Evolutionary conservation across 192 early-diverging fungal species (phyloP), one percentile per base, ranked within the genome.

Genomic region (Gonapodya sp.): DNA sequence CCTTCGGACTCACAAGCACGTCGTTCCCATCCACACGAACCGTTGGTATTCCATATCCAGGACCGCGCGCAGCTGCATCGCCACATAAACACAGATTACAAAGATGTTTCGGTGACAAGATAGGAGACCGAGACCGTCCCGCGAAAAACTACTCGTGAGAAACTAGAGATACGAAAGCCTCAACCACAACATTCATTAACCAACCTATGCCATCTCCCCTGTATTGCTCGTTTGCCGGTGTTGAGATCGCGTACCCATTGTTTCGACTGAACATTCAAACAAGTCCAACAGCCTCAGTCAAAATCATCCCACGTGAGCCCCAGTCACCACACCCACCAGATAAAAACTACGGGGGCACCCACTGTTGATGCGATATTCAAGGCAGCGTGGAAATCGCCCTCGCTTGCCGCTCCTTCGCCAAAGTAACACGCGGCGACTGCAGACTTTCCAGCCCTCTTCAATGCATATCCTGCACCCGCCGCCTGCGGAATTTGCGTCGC

Each of bases 401-500:
- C 97, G 46, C 91, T 93, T 34, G 97, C 97, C 37, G 97, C 94
- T 36, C 97, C 97, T 83, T 99, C 97, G 36, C 97, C 97, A 92
- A 99, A 99, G 86, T 94, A 99, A 88, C 95, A 97, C 36, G 97
- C 89, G 1, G 91, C 91, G 84, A 93, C 94, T 79, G 92, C 93
- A 79, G 94, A 91, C 80, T 89, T 89, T 0, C 93, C 92, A 77
- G 88, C 87, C 35, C 93, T 86, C 82, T 98, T 98, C 83, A 97
- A 88, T 0, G 95, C 96, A 84, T 98, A 99, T 2, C 94, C 97
- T 14, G 96, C 91, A 34, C 97, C 97, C 0, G 95, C 87, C 18
- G 97, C 97, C 86, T 99, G 97, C n/a, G 97, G 97, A 78, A 99
- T 90, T 86, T 99, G 97, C 14, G 97, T 97, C 35, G 93, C 96